Conservation (phyloP, 139 green algal genomes). For the Tetratostichococcus sp. region DNA sequence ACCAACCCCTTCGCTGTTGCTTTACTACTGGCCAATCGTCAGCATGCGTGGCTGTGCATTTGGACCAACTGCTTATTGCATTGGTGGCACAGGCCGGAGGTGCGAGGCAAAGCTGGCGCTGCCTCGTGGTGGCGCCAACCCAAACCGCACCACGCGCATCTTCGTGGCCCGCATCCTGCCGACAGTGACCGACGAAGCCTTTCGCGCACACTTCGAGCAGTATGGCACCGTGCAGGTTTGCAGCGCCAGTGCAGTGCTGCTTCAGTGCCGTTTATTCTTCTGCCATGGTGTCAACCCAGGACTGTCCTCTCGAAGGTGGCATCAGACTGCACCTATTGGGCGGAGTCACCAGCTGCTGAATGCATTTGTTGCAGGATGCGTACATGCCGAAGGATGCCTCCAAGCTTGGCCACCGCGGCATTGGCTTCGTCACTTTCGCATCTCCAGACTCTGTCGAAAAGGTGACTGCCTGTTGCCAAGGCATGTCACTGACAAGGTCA, state of each 20-base stretch:
- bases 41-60: slow-evolving; percentile 46
- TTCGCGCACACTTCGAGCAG: slow-evolving; percentile 79
- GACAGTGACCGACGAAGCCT: slow-evolving; percentile 67
- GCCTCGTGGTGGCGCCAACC: slow-evolving; percentile 20
- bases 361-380: slow-evolving; percentile 44
- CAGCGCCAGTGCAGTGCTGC: background rate
- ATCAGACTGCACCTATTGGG: too few species aligned
- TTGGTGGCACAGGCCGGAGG: slow-evolving; percentile 33
- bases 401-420: slow-evolving; percentile 75
- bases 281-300: too few species aligned
- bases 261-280: too few species aligned
- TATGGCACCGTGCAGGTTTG: slow-evolving; percentile 66
- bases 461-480: slow-evolving; percentile 22
- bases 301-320: too few species aligned
- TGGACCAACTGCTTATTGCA: background rate
- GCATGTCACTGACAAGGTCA: too few species aligned
- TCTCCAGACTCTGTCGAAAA: slow-evolving; percentile 65
- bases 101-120: slow-evolving; percentile 76
- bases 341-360: too few species aligned
- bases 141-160: slow-evolving; percentile 60
- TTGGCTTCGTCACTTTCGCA: slow-evolving; percentile 85
- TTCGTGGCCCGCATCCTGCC: slow-evolving; percentile 85
- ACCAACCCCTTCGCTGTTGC: too few species aligned
- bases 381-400: slow-evolving; percentile 86
- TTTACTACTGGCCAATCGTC: background rate